phyloP scores from a whole-genome alignment of 768 basidiomycete genomes.

The Collybiopsis confluens region DNA sequence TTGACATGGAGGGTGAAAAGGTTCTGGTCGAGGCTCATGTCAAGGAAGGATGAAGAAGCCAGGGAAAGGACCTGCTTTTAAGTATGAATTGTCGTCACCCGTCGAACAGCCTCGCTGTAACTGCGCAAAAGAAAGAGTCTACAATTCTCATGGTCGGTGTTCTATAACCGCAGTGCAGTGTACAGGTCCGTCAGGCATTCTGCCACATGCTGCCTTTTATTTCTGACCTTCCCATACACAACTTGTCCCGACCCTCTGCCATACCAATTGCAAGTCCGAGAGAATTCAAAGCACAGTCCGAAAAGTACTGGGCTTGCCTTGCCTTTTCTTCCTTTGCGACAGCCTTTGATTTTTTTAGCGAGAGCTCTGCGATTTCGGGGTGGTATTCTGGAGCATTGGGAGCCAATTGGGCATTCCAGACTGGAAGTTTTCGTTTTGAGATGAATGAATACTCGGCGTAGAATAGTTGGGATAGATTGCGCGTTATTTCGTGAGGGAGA shows the following conservation, averaged over 20 bases:
- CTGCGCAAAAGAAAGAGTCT: too few species aligned
- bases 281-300: conserved; percentile 38
- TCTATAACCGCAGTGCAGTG: too few species aligned
- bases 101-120: too few species aligned
- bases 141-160: too few species aligned
- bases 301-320: conserved; percentile 23
- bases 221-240: conserved; percentile 47
- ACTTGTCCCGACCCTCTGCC: conserved; percentile 50
- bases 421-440: conserved; percentile 17
- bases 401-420: conserved; percentile 34
- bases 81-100: neutral
- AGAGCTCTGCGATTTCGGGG: conserved; percentile 6
- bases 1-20: conserved; percentile 74
- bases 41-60: neutral
- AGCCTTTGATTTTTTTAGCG: conserved; percentile 9
- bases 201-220: conserved; percentile 13
- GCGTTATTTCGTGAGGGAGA: conserved; percentile 52
- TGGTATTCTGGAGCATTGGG: conserved; percentile 17
- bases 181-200: neutral
- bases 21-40: conserved; percentile 83
- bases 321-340: conserved; percentile 14
- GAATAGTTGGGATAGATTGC: conserved; percentile 44
- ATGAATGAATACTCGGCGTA: conserved; percentile 29
- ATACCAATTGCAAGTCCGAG: conserved; percentile 52
- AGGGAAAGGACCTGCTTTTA: neutral